Conservation (phyloP, 768 basidiomycete genomes). For the Sutorius australiensis region DNA sequence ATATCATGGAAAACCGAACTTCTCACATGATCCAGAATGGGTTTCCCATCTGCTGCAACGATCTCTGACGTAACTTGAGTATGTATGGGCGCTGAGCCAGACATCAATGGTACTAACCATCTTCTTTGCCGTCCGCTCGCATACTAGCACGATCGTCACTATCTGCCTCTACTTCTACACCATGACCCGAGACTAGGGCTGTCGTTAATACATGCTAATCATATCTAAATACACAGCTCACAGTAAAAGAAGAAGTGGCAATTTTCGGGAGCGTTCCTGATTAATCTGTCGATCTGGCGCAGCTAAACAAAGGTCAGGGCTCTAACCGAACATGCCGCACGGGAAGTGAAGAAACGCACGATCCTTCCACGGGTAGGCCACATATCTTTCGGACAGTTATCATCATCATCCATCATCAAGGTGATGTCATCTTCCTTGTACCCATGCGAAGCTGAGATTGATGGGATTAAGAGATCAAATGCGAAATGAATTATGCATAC, state of each 20-base stretch:
- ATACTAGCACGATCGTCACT: constrained; percentile 25
- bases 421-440: constrained; percentile 41
- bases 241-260: constrained; percentile 57
- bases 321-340: neutral
- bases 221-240: constrained; percentile 21
- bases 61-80: constrained; percentile 16
- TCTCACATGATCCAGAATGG: constrained; percentile 25
- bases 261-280: constrained; percentile 38
- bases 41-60: constrained; percentile 14
- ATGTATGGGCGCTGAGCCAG: neutral
- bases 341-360: constrained; percentile 27
- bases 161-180: constrained; percentile 15
- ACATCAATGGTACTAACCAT: constrained; percentile 32
- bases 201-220: neutral
- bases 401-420: constrained; percentile 39
- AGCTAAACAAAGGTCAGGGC: constrained; percentile 22
- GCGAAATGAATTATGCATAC: neutral
- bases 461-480: constrained; percentile 1
- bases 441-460: constrained; percentile 30
- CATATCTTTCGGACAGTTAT: constrained; percentile 21
- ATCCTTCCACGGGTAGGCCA: constrained; percentile 45
- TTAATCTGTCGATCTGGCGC: constrained; percentile 40
- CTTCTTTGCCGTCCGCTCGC: constrained; percentile 49
- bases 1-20: neutral
- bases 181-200: constrained; percentile 22